Evolutionary conservation across 805 yeast species (phyloP), one percentile per base, ranked within the genome.

Genomic region (Brettanomyces nanus): DNA sequence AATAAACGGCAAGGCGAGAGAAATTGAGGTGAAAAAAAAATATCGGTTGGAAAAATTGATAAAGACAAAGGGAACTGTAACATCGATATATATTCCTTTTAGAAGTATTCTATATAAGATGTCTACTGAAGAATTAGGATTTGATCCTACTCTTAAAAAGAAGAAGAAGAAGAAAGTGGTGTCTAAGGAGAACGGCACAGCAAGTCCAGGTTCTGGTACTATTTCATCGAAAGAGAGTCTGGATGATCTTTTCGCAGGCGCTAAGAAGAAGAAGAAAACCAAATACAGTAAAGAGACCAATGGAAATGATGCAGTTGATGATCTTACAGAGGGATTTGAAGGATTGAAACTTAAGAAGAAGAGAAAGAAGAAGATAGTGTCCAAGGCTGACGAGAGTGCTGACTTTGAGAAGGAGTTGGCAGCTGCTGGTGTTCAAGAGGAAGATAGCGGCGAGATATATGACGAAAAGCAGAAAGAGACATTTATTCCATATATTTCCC

Each of bases 351-450:
- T 81, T 61, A 83, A 84, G 71, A 45, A 55, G 43, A 80, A 80
- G 62, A 82, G 82, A 69, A 87, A 87, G 76, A 86, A 87, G 76
- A 85, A 85, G 80, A 75, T 74, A 69, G 79, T 77, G 75, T 59
- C 73, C 42, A 56, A 70, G 18, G 68, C 69, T 43, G 64, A 68
- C 23, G 61, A 69, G 13, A 84, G 71, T 36, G 75, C 80, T 19
- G 76, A 79, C 51, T 90, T 90, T 54, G 97, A 90, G 50, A 80
- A 82, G 56, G 85, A 85, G 54, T 71, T 90, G 52, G 95, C 85
- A 58, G 71, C 83, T 57, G 97, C 97, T 13, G 97, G 97, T 55
- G 75, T 77, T 41, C 82, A 75, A 23, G 58, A 59, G 29, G 59
- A 53, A 18, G 28, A 28, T 7, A n/a, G 22, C 9, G 54, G 64